Evolutionary conservation across 2,329 filamentous ascomycete species (phyloP).

Genomic region (Bipolaris cookei): DNA sequence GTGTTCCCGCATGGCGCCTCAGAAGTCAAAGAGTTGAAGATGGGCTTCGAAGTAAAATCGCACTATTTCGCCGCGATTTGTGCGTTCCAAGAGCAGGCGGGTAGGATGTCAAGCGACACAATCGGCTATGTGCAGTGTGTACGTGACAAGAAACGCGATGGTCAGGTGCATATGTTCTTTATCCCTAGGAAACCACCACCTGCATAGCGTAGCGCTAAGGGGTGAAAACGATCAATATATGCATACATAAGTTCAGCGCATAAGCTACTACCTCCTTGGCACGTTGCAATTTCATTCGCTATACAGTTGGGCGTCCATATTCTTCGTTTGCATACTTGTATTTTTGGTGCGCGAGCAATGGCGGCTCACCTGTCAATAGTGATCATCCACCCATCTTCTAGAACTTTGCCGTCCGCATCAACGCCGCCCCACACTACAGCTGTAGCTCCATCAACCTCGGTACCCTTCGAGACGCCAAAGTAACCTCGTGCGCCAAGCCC

Average conservation of each 20-base stretch:
- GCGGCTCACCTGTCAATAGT: slow-evolving; percentile 45
- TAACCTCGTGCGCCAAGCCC: slow-evolving; percentile 51
- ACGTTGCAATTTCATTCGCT: slow-evolving; percentile 4
- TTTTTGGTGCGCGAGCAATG: background rate
- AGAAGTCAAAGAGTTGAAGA: background rate
- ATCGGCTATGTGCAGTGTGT: background rate
- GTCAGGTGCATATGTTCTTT: background rate
- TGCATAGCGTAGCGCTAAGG: background rate
- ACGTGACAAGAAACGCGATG: background rate
- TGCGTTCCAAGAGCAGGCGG: background rate
- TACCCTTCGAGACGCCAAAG: slow-evolving; percentile 49
- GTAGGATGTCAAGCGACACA: background rate
- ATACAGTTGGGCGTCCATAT: background rate
- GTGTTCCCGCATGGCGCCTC: background rate
- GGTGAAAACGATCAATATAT: background rate
- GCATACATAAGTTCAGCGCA: background rate
- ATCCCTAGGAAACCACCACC: background rate
- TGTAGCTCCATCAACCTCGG: slow-evolving; percentile 56
- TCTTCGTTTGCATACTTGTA: background rate
- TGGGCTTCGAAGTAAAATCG: background rate
- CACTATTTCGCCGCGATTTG: background rate
- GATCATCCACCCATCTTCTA: slow-evolving; percentile 53
- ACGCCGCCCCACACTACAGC: slow-evolving; percentile 62
- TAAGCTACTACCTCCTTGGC: background rate
- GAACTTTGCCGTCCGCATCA: slow-evolving; percentile 50